Evolutionary conservation across 768 basidiomycete species (phyloP), one percentile per base, ranked within the genome.

Genomic region (Rhodocollybia butyracea): DNA sequence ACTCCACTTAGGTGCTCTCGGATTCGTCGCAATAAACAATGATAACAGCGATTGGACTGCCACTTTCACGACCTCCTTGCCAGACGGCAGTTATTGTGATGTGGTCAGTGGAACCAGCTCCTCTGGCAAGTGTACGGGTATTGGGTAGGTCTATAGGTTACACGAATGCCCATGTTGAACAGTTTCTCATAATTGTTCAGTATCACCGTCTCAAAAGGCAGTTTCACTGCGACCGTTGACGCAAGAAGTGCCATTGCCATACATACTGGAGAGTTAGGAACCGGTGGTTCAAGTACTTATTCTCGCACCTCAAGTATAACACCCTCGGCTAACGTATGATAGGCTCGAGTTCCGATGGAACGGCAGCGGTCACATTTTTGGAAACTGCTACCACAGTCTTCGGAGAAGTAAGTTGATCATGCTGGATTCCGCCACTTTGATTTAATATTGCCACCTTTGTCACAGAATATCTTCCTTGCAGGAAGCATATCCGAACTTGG

Each of bases 21-120:
- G 86, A 2, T 86, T 83, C 56, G 80, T 86, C 2, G 85, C 78
- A 0, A 88, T 88, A 61, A 88, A 88, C 64, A 87, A 88, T 57
- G 77, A 67, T 3, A 81, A 85, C 56, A 70, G 72, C 4, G 60
- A 68, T 0, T 88, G 87, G 86, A 79, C 58, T 7, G 51, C 76
- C 0, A 80, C 78, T 0, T 87, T 88, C 64, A 63, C 68, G 17
- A 88, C 86, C 0, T 77, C 80, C 0, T 68, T 88, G 8, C 76
- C 85, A 0, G 76, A 68, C 22, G 86, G 84, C 31, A 42, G 51
- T 3, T 88, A 88, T 60, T 88, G 87, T 67, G 82, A 89, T 64
- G 82, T 87, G 19, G 72, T 86, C 31, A 77, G 73, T 46, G 85
- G 85, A 10, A 64, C 60, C 30, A 71, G 66, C 27, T 66, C 66